Percentiles rank a stretch among this genome's conserved stretches.
Evolutionary conservation across 176 grass and related monocot genomes (phyloP).

Genomic region (Cenchrus americanus): DNA sequence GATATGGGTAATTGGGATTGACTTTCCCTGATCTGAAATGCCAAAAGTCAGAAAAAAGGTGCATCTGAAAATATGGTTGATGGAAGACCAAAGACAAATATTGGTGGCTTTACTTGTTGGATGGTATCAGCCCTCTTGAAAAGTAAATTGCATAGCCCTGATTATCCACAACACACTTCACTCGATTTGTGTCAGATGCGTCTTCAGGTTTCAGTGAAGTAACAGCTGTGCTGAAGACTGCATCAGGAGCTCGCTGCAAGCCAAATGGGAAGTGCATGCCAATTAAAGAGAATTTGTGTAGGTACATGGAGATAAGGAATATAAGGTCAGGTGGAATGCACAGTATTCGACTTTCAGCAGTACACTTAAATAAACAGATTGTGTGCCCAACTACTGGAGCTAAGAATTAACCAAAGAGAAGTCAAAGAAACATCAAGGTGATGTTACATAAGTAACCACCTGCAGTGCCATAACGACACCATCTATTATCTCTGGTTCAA

Average conservation of each 20-base stretch:
- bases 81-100: neutral
- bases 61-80: neutral
- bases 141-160: constrained; percentile 96
- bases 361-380: neutral
- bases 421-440: constrained; percentile 1
- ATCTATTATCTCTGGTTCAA: constrained; percentile 99
- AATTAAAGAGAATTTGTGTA: neutral
- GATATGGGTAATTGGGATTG: constrained; percentile 79
- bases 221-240: constrained; percentile 93
- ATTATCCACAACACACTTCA: constrained; percentile 95
- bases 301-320: neutral
- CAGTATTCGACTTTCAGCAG: neutral
- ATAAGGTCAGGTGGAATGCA: neutral
- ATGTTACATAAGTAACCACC: constrained; percentile 54
- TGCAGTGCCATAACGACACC: constrained; percentile 95
- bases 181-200: constrained; percentile 82
- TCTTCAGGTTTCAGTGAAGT: constrained; percentile 88
- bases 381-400: neutral
- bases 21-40: constrained; percentile 80
- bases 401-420: constrained; percentile 15
- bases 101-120: constrained; percentile 71
- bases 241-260: constrained; percentile 84
- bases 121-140: constrained; percentile 92
- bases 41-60: constrained; percentile 18
- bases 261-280: neutral